A percentile compares a stretch with the other conserved stretches of the same genome.
Evolutionary conservation across 805 yeast species (phyloP).

Genomic region (Saccharomycopsis sp.): DNA sequence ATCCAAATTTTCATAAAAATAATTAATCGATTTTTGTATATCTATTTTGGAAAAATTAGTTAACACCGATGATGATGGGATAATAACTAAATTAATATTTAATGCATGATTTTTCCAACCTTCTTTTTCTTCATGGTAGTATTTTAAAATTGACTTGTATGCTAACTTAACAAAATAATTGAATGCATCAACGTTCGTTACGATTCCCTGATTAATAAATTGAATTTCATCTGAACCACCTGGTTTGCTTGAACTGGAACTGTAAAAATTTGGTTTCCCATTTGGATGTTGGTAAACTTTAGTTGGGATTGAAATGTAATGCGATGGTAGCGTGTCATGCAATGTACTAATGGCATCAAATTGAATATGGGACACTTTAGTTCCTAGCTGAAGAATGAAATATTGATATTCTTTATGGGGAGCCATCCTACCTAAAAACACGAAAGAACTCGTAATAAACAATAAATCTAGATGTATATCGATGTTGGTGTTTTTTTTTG

Average conservation of each 20-base stretch:
- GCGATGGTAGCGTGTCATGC: conserved; percentile 65
- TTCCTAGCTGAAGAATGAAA: conserved; percentile 71
- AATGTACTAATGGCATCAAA: conserved; percentile 47
- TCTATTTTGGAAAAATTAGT: conserved; percentile 58
- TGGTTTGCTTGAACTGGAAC: conserved; percentile 23
- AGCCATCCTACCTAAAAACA: no score
- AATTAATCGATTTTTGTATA: conserved; percentile 65
- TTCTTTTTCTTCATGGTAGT: conserved; percentile 23
- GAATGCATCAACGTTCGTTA: conserved; percentile 64
- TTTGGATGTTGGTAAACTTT: conserved; percentile 48
- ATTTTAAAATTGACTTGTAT: conserved; percentile 40
- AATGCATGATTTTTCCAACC: conserved; percentile 22
- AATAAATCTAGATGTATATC: not conserved
- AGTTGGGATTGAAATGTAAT: conserved; percentile 72
- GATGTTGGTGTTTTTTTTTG: not conserved
- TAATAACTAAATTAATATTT: conserved; percentile 63
- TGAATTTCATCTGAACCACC: conserved; percentile 39
- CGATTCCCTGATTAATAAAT: conserved; percentile 61
- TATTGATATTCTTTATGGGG: conserved; percentile 22
- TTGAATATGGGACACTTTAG: conserved; percentile 63
- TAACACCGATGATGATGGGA: conserved; percentile 40
- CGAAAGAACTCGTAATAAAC: no score
- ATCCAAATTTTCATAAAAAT: conserved; percentile 65
- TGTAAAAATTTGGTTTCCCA: conserved; percentile 28
- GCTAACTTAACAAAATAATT: conserved; percentile 46